A percentile compares a stretch with the other conserved stretches of the same genome.
Conservation (phyloP, 2,329 filamentous ascomycete species). For the Bisporella sp. region DNA sequence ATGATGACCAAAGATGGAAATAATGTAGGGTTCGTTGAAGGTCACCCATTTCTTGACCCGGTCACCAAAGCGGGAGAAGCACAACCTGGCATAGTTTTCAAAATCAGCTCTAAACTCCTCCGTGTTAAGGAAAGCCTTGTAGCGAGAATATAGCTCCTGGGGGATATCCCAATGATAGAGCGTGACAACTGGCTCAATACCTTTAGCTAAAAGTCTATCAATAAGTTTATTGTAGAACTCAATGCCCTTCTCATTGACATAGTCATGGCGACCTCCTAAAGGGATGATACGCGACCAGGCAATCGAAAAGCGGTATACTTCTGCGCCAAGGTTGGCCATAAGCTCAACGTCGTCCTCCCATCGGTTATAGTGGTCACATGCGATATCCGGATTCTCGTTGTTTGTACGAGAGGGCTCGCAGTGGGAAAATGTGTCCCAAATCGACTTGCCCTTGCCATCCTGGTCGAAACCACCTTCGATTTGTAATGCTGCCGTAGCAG, state of each 20-base stretch:
- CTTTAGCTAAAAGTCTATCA: slow-evolving; percentile 66
- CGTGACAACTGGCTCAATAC: slow-evolving; percentile 72
- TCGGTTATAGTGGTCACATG: background rate
- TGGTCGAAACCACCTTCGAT: slow-evolving; percentile 68
- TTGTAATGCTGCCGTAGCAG: slow-evolving; percentile 75
- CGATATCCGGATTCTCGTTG: background rate
- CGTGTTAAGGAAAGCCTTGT: slow-evolving; percentile 37
- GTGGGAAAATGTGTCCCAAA: background rate
- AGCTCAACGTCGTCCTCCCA: slow-evolving; percentile 35
- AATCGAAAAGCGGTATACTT: slow-evolving; percentile 73
- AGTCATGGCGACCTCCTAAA: slow-evolving; percentile 70
- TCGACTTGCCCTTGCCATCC: slow-evolving; percentile 24
- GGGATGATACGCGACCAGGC: slow-evolving; percentile 79
- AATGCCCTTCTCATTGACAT: slow-evolving; percentile 68
- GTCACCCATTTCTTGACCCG: slow-evolving; percentile 82
- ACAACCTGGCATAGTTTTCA: slow-evolving; percentile 65
- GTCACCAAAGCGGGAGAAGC: slow-evolving; percentile 61
- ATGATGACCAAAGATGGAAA: slow-evolving; percentile 69
- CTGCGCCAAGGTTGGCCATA: slow-evolving; percentile 63
- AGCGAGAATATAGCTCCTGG: slow-evolving; percentile 66
- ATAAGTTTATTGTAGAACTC: slow-evolving; percentile 71
- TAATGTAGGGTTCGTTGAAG: slow-evolving; percentile 84
- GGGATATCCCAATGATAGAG: slow-evolving; percentile 83
- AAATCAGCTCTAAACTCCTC: slow-evolving; percentile 75
- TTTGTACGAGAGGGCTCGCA: background rate